These are phyloP conservation scores for Lipomyces oligophaga DNA, from an alignment of 805 yeast species.

Conservation along the genomic window DNA sequence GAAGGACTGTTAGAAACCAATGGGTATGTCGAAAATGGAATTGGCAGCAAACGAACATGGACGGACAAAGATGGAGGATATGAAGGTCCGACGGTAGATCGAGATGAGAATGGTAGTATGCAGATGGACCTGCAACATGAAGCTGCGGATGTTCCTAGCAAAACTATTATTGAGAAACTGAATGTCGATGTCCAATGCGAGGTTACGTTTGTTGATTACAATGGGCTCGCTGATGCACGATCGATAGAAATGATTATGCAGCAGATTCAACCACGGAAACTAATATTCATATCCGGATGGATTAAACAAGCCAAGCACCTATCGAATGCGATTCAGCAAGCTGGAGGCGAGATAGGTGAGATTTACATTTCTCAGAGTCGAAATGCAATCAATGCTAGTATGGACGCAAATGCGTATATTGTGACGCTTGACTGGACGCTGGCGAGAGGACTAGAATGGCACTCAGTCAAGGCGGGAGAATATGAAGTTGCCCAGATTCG, in stretches of 20 bases:
- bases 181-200: constrained; percentile 62
- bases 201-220: constrained; percentile 69
- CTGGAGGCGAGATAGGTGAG: constrained; percentile 34
- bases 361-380: constrained; percentile 28
- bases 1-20: constrained; percentile 32
- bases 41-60: constrained; percentile 42
- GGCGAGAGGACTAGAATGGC: constrained; percentile 70
- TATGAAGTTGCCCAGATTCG: constrained; percentile 76
- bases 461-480: constrained; percentile 63
- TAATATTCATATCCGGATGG: constrained; percentile 51
- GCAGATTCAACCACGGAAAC: constrained; percentile 69
- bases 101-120: not conserved
- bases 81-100: constrained; percentile 19
- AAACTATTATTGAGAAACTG: constrained; percentile 30
- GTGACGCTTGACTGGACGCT: constrained; percentile 65
- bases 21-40: constrained; percentile 31
- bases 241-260: constrained; percentile 77
- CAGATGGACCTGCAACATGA: not conserved
- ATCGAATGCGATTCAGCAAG: constrained; percentile 19
- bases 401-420: constrained; percentile 52
- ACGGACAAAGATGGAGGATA: constrained; percentile 30
- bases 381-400: constrained; percentile 39
- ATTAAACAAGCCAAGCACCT: constrained; percentile 20
- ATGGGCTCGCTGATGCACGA: constrained; percentile 79
- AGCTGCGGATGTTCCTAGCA: constrained; percentile 12